Conservation (phyloP, 1,284 basidiomycete genomes). For the Cystobasidiaceae sp. region DNA sequence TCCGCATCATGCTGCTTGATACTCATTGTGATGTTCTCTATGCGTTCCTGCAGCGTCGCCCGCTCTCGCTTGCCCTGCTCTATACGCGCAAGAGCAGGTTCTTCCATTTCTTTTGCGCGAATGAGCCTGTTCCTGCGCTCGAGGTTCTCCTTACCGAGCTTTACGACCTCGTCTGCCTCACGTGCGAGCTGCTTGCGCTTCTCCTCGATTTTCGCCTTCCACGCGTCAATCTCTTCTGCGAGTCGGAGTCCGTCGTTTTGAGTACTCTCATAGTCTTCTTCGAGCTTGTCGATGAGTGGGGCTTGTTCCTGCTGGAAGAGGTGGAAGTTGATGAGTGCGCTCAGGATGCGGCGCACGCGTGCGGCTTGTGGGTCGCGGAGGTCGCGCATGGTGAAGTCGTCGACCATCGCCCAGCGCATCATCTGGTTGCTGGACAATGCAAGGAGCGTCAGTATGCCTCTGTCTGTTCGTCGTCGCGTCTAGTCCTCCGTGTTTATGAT, state of each 20-base stretch:
- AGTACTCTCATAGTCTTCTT: constrained; percentile 49
- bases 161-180: constrained; percentile 6
- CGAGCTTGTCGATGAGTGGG: constrained; percentile 58
- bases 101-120: constrained; percentile 27
- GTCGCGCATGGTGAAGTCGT: constrained; percentile 70
- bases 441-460: not conserved
- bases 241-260: constrained; percentile 4
- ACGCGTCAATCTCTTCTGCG: constrained; percentile 12
- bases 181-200: constrained; percentile 13
- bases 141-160: constrained; percentile 19
- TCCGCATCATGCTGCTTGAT: constrained; percentile 29
- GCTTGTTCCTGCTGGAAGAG: constrained; percentile 73
- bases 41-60: constrained; percentile 22
- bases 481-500: not conserved
- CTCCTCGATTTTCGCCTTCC: constrained; percentile 4
- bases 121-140: constrained; percentile 20
- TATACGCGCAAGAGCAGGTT: constrained; percentile 7
- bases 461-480: not conserved
- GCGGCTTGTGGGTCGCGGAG: constrained; percentile 64
- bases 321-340: constrained; percentile 85
- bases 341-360: constrained; percentile 66
- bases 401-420: constrained; percentile 56
- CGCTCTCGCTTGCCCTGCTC: constrained; percentile 21
- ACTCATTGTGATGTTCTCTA: constrained; percentile 20
- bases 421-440: constrained; percentile 36